A percentile compares a stretch with the other conserved stretches of the same genome.
phyloP scores from a whole-genome alignment of 208 protist species.

The Leishmania arabica region DNA sequence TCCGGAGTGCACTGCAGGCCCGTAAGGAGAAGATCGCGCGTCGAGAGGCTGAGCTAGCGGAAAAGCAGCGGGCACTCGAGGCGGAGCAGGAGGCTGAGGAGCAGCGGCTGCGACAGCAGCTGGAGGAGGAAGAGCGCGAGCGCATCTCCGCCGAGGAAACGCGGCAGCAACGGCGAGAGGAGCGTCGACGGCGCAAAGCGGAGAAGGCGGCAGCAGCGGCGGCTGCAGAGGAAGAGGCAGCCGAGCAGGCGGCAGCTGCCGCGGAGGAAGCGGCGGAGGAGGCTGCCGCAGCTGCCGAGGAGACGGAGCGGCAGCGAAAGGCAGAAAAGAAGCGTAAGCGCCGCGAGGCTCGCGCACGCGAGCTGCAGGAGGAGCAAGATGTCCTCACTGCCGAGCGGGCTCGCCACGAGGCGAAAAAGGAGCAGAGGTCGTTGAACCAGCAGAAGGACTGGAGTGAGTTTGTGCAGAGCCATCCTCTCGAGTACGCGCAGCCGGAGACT shows the following conservation, averaged over 20 bases:
- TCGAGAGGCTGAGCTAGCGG: constrained; percentile 46
- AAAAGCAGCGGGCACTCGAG: constrained; percentile 39
- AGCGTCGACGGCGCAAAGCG: constrained; percentile 36
- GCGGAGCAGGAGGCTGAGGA: constrained; percentile 41
- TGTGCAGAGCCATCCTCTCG: constrained; percentile 74
- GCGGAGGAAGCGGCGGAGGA: constrained; percentile 54
- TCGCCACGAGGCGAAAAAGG: constrained; percentile 36
- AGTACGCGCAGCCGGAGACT: constrained; percentile 35
- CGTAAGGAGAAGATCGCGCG: constrained; percentile 45
- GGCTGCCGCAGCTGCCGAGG: constrained; percentile 33
- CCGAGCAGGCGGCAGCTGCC: constrained; percentile 30
- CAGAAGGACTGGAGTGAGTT: constrained; percentile 81
- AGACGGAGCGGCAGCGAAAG: constrained; percentile 40
- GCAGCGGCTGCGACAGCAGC: constrained; percentile 34
- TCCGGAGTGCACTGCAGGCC: constrained; percentile 54
- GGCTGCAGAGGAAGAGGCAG: constrained; percentile 26
- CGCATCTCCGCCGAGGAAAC: constrained; percentile 36
- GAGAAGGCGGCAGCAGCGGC: constrained; percentile 37
- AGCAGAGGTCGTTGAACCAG: constrained; percentile 40
- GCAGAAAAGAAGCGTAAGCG: constrained; percentile 54
- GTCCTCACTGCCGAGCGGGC: constrained; percentile 53
- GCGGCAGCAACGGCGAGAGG: constrained; percentile 41
- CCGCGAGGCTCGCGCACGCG: constrained; percentile 55
- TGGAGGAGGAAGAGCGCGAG: constrained; percentile 48
- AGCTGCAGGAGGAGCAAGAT: constrained; percentile 70